A percentile compares a stretch with the other conserved stretches of the same genome.
These are phyloP conservation scores for Fusarium circinatum DNA, from an alignment of 2,329 filamentous ascomycete genomes.

Conservation along the genomic window DNA sequence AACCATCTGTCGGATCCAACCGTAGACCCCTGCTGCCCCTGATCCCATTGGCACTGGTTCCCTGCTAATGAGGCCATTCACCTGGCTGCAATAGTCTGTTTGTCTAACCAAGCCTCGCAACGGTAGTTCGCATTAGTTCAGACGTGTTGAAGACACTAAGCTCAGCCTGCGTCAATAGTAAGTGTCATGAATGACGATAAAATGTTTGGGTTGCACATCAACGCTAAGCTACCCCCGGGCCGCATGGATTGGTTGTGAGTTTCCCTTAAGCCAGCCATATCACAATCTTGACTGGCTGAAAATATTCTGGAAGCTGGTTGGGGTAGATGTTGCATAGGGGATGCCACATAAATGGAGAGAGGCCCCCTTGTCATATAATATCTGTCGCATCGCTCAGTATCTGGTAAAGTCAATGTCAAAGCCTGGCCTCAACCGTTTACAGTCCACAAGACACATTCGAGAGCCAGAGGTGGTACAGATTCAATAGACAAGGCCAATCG, in stretches of 20 bases:
- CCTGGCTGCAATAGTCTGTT: too few relatives aligned
- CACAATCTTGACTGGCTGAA: too few relatives aligned
- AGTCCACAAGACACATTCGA: background rate
- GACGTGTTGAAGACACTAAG: background rate
- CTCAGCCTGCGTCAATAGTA: background rate
- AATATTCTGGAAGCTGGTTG: background rate
- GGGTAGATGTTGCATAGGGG: background rate
- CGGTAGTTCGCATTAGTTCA: background rate
- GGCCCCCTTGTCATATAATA: accelerated
- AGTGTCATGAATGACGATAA: background rate
- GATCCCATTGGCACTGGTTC: background rate
- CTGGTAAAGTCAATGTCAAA: background rate
- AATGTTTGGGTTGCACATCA: background rate
- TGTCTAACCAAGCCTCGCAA: background rate
- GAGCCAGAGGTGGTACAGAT: background rate
- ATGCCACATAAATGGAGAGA: background rate
- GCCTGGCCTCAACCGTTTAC: accelerated
- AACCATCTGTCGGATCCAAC: background rate
- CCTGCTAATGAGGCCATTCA: background rate
- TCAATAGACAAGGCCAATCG: too few relatives aligned
- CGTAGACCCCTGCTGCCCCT: background rate
- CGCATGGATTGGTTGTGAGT: too few relatives aligned
- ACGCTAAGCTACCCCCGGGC: background rate
- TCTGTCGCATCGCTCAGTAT: too few relatives aligned
- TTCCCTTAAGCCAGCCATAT: background rate